Base-by-base conservation (phyloP, 1,284 basidiomycete species). In the Ustilago trichophora region DNA sequence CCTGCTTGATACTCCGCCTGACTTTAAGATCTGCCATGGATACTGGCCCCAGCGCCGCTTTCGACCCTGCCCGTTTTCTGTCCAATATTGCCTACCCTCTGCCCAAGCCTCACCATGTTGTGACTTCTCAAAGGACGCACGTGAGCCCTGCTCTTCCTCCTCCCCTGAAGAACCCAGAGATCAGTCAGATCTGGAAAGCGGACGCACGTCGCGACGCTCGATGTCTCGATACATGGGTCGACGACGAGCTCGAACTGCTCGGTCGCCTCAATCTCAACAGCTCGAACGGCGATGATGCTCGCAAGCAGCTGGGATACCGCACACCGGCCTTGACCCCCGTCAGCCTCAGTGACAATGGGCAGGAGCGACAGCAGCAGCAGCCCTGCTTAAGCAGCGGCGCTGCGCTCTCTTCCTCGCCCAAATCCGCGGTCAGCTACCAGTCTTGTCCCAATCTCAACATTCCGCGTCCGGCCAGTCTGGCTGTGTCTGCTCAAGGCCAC, bases 181-280 rank as follows among this genome's bases (percentile, higher is more conserved):
- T 45, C 31, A 38, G 29, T 22, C 34, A 45, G 11, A n/a, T 33
- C n/a, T 57, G 54, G 54, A 33, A 40, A 10, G 42, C 49, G n/a
- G 19, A 45, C 16, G 19, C 24, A 5, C 41, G 33, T 27, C 27
- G 12, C 11, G 11, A 18, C 12, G 16, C 26, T 4, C 32, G 34
- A 9, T 24, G 27, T 10, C 38, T 38, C 3, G 42, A n/a, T n/a
- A n/a, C n/a, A n/a, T n/a, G n/a, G n/a, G n/a, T n/a, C n/a, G n/a
- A 44, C 11, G 42, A 49, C 6, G n/a, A 36, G 6, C 3, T 48
- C 6, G n/a, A 22, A 40, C 22, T 6, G 21, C 18, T 43, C 21
- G 21, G 24, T 5, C 26, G 35, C 32, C 53, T 56, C 34, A 32
- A 15, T 15, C 24, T 49, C 24, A 13, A 29, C n/a, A n/a, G n/a